phyloP scores from a whole-genome alignment of 2,329 filamentous ascomycete species.

The Verticillium tricorpus region DNA sequence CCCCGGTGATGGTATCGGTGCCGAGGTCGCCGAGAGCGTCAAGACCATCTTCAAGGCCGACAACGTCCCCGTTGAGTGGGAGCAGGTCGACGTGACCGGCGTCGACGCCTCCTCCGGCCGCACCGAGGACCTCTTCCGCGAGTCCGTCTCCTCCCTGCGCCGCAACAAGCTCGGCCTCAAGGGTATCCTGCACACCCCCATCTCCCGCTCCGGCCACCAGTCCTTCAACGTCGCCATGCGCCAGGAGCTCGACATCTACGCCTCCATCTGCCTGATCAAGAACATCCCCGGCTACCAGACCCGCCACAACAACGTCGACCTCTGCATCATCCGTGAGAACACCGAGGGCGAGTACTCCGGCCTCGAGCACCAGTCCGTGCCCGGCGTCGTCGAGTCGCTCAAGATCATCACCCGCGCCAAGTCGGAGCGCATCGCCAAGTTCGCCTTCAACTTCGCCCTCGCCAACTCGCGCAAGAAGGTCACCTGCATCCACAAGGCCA shows the following conservation, averaged over 20 bases:
- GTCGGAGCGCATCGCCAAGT: constrained; percentile 98
- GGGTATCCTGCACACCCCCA: constrained; percentile 96
- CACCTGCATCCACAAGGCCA: constrained; percentile 99
- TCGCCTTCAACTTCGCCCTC: constrained; percentile 94
- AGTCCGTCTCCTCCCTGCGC: constrained; percentile 91
- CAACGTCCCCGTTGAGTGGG: constrained; percentile 98
- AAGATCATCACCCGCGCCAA: constrained; percentile 99
- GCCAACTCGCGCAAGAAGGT: constrained; percentile 99
- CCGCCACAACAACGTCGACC: constrained; percentile 94
- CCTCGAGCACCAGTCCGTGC: constrained; percentile 96
- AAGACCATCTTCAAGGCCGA: constrained; percentile 99
- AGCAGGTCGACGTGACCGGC: constrained; percentile 94
- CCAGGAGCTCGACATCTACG: constrained; percentile 99
- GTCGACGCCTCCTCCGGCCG: constrained; percentile 80
- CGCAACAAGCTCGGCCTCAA: constrained; percentile 99
- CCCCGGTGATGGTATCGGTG: constrained; percentile 97
- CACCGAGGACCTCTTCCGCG: constrained; percentile 91
- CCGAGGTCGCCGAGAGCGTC: constrained; percentile 95
- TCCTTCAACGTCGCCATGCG: constrained; percentile 99
- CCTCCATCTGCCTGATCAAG: constrained; percentile 96
- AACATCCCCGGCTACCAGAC: constrained; percentile 99
- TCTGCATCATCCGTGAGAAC: constrained; percentile 97
- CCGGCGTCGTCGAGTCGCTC: constrained; percentile 95
- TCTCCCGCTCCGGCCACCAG: constrained; percentile 94
- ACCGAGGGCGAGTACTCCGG: constrained; percentile 99